phyloP scores from a whole-genome alignment of 306 rosid genomes.

The Begonia fuchsioides region DNA sequence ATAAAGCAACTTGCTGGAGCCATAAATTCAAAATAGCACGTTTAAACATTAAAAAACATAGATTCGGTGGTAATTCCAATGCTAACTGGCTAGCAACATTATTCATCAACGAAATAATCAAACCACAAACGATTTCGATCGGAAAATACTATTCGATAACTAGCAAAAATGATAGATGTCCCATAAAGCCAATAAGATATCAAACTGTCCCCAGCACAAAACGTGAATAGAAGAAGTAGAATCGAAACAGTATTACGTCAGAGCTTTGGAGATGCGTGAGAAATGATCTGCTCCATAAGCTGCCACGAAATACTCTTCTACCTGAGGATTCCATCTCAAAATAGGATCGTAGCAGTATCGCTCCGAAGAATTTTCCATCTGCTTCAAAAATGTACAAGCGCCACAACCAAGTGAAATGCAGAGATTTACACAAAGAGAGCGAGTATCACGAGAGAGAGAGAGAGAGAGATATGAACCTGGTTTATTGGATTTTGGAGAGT shows the following conservation, averaged over 20 bases:
- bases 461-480: constrained; percentile 6
- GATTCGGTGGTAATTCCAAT: too few relatives aligned
- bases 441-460: background rate
- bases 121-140: too few relatives aligned
- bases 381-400: background rate
- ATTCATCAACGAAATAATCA: too few relatives aligned
- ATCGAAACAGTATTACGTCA: constrained; percentile 26
- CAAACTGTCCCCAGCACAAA: too few relatives aligned
- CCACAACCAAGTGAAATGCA: background rate
- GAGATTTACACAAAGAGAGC: constrained; percentile 2
- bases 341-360: constrained; percentile 50
- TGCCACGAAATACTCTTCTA: constrained; percentile 45
- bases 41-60: too few relatives aligned
- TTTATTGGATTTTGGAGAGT: constrained; percentile 11
- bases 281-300: constrained; percentile 65
- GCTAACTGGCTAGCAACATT: too few relatives aligned
- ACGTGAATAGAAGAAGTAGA: background rate
- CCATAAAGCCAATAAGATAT: too few relatives aligned
- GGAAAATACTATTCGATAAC: too few relatives aligned
- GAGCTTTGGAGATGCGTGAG: constrained; percentile 63
- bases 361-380: constrained; percentile 33
- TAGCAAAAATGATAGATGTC: too few relatives aligned
- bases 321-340: constrained; percentile 52
- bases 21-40: too few relatives aligned
- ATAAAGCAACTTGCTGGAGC: too few relatives aligned